These are phyloP conservation scores for Entonaema liquescens DNA, from an alignment of 495 filamentous ascomycete species.

Conservation along the genomic window DNA sequence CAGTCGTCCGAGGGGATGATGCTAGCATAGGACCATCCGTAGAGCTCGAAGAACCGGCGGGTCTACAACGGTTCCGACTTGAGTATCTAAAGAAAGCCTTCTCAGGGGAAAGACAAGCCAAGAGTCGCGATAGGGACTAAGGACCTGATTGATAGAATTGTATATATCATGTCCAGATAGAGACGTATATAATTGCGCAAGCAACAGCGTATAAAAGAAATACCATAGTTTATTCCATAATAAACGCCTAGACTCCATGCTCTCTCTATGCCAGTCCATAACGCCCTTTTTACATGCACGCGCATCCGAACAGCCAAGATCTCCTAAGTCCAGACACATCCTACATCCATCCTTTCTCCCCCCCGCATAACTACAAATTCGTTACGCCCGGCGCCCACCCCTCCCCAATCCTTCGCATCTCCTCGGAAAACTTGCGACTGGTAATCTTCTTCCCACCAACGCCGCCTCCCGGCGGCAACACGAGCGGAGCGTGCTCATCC, in stretches of 20 bases:
- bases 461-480: constrained; percentile 44
- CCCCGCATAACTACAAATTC: constrained; percentile 40
- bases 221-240: constrained; percentile 1
- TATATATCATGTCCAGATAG: too few relatives aligned
- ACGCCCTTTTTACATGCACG: constrained; percentile 30
- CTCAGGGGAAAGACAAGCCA: constrained; percentile 1
- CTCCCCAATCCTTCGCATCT: constrained; percentile 86
- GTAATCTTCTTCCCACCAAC: constrained; percentile 73
- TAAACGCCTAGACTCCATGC: constrained; percentile 36
- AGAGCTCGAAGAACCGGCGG: constrained; percentile 54
- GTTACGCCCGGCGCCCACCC: constrained; percentile 66
- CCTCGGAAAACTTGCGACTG: constrained; percentile 79
- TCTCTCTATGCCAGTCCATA: constrained; percentile 31
- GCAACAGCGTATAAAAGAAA: constrained; percentile 8
- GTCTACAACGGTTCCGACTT: constrained; percentile 51
- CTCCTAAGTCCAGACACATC: not conserved
- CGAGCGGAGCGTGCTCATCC: constrained; percentile 71
- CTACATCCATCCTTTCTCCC: not conserved
- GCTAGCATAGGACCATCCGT: constrained; percentile 50
- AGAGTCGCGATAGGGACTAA: not conserved
- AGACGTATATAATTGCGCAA: constrained; percentile 1
- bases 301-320: not conserved
- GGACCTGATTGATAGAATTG: not conserved
- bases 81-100: constrained; percentile 38
- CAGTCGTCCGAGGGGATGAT: constrained; percentile 29